A percentile compares a stretch with the other conserved stretches of the same genome.
These are phyloP conservation scores for Penicillium alfredii DNA, from an alignment of 495 filamentous ascomycete species.

Conservation along the genomic window DNA sequence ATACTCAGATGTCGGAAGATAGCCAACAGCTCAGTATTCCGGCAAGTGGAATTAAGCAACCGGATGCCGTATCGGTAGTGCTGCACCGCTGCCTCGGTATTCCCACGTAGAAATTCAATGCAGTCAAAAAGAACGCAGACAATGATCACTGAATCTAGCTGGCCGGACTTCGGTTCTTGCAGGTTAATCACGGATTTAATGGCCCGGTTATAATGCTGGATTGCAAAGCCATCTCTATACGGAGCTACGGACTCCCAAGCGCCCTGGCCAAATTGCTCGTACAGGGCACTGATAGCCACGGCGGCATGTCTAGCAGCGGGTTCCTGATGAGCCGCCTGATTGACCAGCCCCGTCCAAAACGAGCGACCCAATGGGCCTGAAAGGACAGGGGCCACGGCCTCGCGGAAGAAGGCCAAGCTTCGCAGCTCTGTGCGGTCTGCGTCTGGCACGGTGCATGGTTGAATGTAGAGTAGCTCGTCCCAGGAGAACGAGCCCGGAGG, in stretches of 20 bases:
- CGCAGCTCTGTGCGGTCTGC: neutral
- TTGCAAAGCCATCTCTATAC: conserved; percentile 1
- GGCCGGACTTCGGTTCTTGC: neutral
- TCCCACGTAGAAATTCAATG: conserved; percentile 11
- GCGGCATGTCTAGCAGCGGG: conserved; percentile 8
- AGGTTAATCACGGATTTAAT: conserved; percentile 1
- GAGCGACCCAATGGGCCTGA: conserved; percentile 3
- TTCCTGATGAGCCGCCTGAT: conserved; percentile 3
- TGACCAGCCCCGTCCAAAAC: conserved; percentile 10
- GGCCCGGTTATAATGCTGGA: conserved; percentile 12
- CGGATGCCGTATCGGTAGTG: conserved; percentile 2
- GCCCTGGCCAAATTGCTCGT: conserved; percentile 4
- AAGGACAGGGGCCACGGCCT: conserved; percentile 1
- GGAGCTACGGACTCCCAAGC: neutral
- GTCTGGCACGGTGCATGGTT: conserved; percentile 3
- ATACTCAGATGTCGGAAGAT: conserved; percentile 7
- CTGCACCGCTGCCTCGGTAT: conserved; percentile 1
- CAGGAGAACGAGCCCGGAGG: too few species aligned
- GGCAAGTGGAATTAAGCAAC: conserved; percentile 2
- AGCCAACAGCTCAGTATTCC: neutral
- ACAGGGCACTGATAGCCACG: conserved; percentile 7
- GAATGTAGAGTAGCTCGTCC: too few species aligned
- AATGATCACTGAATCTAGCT: conserved; percentile 4
- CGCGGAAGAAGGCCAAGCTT: conserved; percentile 2
- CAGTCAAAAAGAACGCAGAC: conserved; percentile 10